Conservation (phyloP, 129 eudicot genomes). For the Escallonia rubra region DNA sequence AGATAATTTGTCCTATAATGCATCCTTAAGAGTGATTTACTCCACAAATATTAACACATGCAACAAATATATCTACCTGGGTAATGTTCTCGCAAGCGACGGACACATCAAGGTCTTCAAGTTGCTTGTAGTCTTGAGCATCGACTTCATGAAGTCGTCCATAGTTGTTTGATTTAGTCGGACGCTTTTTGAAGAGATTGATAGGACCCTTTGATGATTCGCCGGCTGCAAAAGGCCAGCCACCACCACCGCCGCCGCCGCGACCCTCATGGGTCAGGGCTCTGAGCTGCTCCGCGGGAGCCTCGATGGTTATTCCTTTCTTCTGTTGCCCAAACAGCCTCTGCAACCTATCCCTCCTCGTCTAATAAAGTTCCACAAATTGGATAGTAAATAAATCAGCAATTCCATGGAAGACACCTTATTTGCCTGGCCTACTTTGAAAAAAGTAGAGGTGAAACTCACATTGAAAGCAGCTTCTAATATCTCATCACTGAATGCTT, state of each 20-base stretch:
- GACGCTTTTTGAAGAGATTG: constrained; percentile 41
- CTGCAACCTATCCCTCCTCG: constrained; percentile 26
- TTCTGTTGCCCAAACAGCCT: constrained; percentile 30
- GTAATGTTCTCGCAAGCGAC: constrained; percentile 58
- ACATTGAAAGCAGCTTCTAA: constrained; percentile 75
- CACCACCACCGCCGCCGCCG: constrained; percentile 4
- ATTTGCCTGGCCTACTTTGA: neutral
- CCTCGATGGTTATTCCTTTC: constrained; percentile 50
- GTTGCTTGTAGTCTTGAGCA: constrained; percentile 25
- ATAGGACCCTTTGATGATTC: constrained; percentile 35
- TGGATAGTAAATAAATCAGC: neutral
- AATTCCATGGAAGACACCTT: neutral
- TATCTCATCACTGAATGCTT: constrained; percentile 53
- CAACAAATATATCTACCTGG: constrained; percentile 20
- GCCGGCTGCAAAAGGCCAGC: constrained; percentile 62
- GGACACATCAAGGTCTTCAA: constrained; percentile 34
- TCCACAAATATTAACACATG: neutral
- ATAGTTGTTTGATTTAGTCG: constrained; percentile 30
- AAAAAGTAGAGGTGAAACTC: neutral
- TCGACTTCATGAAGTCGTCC: constrained; percentile 49
- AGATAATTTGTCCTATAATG: neutral
- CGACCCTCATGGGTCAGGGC: constrained; percentile 45
- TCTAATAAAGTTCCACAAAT: constrained; percentile 16
- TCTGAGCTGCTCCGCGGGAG: constrained; percentile 58
- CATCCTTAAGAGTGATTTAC: too few species aligned